phyloP scores from a whole-genome alignment of 169 alveolate species.

The Plasmodium berghei region DNA sequence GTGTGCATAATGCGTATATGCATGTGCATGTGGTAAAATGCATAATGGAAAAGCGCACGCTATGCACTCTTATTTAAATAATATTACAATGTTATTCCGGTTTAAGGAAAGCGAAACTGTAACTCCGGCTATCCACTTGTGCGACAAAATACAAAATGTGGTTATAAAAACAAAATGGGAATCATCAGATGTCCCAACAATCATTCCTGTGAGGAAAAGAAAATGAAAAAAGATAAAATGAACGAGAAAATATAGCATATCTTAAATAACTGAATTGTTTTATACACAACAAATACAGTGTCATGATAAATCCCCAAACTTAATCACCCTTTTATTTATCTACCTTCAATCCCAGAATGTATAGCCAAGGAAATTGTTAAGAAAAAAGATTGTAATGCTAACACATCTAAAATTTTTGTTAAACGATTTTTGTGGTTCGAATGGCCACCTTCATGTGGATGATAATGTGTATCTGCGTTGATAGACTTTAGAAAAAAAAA shows the following conservation, averaged over 20 bases:
- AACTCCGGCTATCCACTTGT: conserved; percentile 73
- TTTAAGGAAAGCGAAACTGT: conserved; percentile 57
- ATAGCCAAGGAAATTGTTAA: conserved; percentile 60
- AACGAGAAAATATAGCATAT: no score
- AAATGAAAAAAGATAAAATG: background rate
- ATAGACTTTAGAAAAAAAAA: conserved; percentile 23
- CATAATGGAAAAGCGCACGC: background rate
- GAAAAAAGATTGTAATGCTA: conserved; percentile 58
- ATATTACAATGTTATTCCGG: conserved; percentile 37
- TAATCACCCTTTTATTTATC: background rate
- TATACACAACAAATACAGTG: background rate
- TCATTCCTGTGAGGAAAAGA: conserved; percentile 38
- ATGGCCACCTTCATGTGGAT: conserved; percentile 29
- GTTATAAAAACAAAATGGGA: conserved; percentile 37
- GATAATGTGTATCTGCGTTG: conserved; percentile 31
- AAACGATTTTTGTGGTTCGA: background rate
- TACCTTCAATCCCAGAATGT: conserved; percentile 75
- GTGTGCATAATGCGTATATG: background rate
- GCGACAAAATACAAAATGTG: conserved; percentile 56
- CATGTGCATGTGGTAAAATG: background rate
- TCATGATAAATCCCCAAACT: background rate
- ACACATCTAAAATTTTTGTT: conserved; percentile 20
- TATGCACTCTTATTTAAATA: no score
- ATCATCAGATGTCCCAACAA: conserved; percentile 56
- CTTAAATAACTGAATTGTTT: no score